Evolutionary conservation across 805 yeast species (phyloP).

Genomic region (Naumovozyma baii): DNA sequence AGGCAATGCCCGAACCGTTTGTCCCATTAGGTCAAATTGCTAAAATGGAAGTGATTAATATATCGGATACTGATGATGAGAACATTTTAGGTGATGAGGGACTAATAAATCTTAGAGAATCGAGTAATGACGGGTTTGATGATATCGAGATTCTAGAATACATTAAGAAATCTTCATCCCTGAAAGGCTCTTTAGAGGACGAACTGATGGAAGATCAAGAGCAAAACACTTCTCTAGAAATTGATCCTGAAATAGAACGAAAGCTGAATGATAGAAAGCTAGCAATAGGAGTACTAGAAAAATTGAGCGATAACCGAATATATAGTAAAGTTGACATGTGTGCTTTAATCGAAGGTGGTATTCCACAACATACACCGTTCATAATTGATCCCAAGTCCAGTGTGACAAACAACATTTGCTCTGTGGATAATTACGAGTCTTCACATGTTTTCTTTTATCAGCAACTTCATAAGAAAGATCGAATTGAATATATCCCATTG

Average conservation of each 20-base stretch:
- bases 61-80: conserved; percentile 9
- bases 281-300: conserved; percentile 7
- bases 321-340: conserved; percentile 7
- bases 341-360: conserved; percentile 15
- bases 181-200: conserved; percentile 1
- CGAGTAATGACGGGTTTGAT: background rate
- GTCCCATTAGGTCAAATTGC: background rate
- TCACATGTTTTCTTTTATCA: conserved; percentile 18
- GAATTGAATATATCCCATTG: conserved; percentile 9
- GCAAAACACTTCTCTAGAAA: background rate
- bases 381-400: conserved; percentile 11
- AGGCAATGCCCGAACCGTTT: background rate
- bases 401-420: conserved; percentile 25
- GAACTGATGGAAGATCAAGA: background rate
- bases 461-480: conserved; percentile 17
- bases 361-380: conserved; percentile 16
- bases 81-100: conserved; percentile 1
- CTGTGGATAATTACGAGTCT: conserved; percentile 19
- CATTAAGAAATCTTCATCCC: background rate
- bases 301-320: conserved; percentile 3
- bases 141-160: background rate
- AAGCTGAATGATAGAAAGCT: conserved; percentile 13
- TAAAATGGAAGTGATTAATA: conserved; percentile 10
- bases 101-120: background rate
- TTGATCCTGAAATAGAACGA: conserved; percentile 5